Conservation (phyloP, 192 early-diverging fungal species). For the Phlyctochytrium arcticum region DNA sequence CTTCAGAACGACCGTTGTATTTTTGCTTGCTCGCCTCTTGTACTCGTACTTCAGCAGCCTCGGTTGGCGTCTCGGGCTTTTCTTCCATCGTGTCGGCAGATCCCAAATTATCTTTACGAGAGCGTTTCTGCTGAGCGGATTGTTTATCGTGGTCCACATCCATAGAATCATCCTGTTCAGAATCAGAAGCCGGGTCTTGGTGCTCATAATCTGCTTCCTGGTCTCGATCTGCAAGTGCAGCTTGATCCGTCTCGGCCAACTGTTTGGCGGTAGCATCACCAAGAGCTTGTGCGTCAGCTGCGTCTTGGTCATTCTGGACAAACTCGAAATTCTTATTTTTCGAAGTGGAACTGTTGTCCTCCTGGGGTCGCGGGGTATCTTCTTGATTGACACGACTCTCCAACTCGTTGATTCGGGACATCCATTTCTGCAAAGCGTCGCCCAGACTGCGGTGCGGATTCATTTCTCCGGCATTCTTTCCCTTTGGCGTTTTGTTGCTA, state of each 20-base stretch:
- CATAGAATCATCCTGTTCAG: constrained; percentile 19
- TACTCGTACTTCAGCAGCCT: constrained; percentile 4
- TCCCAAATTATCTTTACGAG: constrained; percentile 16
- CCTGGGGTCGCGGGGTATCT: constrained; percentile 25
- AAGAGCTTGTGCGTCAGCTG: constrained; percentile 71
- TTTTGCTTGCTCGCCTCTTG: constrained; percentile 25
- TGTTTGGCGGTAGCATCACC: constrained; percentile 66
- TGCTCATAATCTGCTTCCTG: constrained; percentile 22
- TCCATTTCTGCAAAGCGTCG: constrained; percentile 92
- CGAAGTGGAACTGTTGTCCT: constrained; percentile 44
- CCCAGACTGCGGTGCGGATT: constrained; percentile 87
- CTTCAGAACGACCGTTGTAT: not conserved
- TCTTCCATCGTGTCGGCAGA: no score
- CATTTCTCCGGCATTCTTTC: constrained; percentile 15
- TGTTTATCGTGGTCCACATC: constrained; percentile 14
- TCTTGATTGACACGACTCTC: constrained; percentile 53
- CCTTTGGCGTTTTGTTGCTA: constrained; percentile 3
- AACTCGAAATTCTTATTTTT: constrained; percentile 60
- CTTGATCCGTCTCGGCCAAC: constrained; percentile 39
- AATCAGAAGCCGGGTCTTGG: no score
- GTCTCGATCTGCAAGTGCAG: constrained; percentile 37
- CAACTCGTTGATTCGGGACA: constrained; percentile 73
- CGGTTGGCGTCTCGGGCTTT: constrained; percentile 4
- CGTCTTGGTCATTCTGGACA: constrained; percentile 71
- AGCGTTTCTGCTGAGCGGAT: not conserved